These are phyloP conservation scores for Metschnikowia baotianmanensis DNA, from an alignment of 805 yeast genomes.

Conservation along the genomic window DNA sequence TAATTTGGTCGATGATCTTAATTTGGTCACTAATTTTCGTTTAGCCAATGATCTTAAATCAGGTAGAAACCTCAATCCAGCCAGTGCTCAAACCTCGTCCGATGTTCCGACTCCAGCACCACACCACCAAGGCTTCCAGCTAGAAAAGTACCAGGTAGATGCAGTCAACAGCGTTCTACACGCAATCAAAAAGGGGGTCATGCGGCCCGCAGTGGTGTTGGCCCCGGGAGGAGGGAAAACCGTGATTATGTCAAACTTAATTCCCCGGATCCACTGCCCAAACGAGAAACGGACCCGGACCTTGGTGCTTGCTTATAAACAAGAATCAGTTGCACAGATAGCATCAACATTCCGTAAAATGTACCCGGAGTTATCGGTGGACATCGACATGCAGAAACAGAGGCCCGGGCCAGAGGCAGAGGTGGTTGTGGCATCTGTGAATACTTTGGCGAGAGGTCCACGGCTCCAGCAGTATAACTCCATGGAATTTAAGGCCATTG, in stretches of 20 bases:
- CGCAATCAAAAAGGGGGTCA: conserved; percentile 44
- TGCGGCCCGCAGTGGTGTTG: conserved; percentile 73
- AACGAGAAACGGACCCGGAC: conserved; percentile 26
- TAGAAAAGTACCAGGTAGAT: conserved; percentile 63
- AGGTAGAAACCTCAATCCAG: too few relatives aligned
- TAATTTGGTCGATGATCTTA: too few relatives aligned
- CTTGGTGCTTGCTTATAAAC: conserved; percentile 74
- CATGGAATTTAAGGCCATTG: conserved; percentile 61
- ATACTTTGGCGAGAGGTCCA: conserved; percentile 47
- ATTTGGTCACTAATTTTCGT: too few relatives aligned
- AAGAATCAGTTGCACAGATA: conserved; percentile 77
- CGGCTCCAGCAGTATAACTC: conserved; percentile 58
- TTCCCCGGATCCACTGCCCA: conserved; percentile 41
- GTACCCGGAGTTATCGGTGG: conserved; percentile 53
- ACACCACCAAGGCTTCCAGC: conserved; percentile 6
- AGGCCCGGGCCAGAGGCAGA: conserved; percentile 49
- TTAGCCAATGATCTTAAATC: too few relatives aligned
- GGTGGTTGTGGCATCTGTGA: conserved; percentile 76
- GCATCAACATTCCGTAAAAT: conserved; percentile 44
- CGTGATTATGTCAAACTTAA: conserved; percentile 63
- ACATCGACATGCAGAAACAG: conserved; percentile 65
- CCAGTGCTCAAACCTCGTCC: too few relatives aligned
- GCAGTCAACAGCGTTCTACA: conserved; percentile 58
- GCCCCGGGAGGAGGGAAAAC: conserved; percentile 98
- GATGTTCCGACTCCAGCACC: too few relatives aligned